These are phyloP conservation scores for Tephrocybe sp. DNA, from an alignment of 768 basidiomycete genomes.

Conservation along the genomic window DNA sequence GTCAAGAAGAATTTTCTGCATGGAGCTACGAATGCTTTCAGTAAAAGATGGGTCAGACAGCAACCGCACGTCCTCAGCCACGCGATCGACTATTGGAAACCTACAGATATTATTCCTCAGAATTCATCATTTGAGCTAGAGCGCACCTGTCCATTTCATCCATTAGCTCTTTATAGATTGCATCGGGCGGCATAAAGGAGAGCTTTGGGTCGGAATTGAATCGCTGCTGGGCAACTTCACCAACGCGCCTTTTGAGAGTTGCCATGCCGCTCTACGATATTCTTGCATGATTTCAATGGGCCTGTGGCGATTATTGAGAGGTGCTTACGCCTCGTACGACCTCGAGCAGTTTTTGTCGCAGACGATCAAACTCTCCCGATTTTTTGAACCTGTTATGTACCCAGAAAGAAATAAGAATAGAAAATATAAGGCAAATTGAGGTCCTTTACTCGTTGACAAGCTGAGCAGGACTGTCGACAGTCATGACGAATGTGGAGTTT, in stretches of 20 bases:
- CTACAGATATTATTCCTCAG: slow-evolving; percentile 28
- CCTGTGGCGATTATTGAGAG: slow-evolving; percentile 3
- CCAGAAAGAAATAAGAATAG: background rate
- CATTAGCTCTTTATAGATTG: slow-evolving; percentile 58
- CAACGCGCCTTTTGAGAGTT: slow-evolving; percentile 55
- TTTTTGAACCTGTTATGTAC: slow-evolving; percentile 60
- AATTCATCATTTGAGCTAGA: background rate
- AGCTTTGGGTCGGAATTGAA: slow-evolving; percentile 53
- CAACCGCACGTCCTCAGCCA: slow-evolving; percentile 46
- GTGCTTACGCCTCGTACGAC: slow-evolving; percentile 60
- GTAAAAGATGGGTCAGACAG: slow-evolving; percentile 48
- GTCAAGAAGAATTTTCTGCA: slow-evolving; percentile 45
- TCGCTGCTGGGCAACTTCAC: slow-evolving; percentile 58
- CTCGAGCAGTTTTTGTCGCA: slow-evolving; percentile 61
- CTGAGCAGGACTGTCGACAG: slow-evolving; percentile 54
- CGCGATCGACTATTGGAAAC: slow-evolving; percentile 65
- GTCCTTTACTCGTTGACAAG: slow-evolving; percentile 62
- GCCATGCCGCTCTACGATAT: slow-evolving; percentile 45
- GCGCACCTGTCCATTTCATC: slow-evolving; percentile 69
- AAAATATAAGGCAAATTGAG: background rate
- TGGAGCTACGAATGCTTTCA: slow-evolving; percentile 36
- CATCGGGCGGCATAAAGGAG: slow-evolving; percentile 48
- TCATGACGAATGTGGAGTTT: slow-evolving; percentile 25
- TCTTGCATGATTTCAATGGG: background rate
- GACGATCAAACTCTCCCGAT: slow-evolving; percentile 73